These are phyloP conservation scores for Ustilago xerochloae DNA, from an alignment of 1,284 basidiomycete genomes.

Conservation along the genomic window DNA sequence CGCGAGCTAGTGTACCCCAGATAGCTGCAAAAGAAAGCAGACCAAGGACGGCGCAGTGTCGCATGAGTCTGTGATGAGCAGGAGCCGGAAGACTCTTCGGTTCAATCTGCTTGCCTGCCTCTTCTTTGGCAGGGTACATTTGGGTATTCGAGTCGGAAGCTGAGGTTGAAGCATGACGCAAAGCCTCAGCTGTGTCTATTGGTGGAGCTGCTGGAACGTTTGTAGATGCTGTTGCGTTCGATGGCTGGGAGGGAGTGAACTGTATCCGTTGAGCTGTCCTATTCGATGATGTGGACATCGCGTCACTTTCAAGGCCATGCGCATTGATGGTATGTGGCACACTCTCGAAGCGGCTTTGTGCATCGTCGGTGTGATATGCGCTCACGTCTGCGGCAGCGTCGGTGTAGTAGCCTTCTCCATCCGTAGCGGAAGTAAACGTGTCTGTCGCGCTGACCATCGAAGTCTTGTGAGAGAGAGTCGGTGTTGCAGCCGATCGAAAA, in stretches of 20 bases:
- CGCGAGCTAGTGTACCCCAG: conserved; percentile 68
- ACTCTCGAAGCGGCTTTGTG: conserved; percentile 10
- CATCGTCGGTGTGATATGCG: conserved; percentile 13
- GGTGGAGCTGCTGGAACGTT: neutral
- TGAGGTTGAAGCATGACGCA: neutral
- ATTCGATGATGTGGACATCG: conserved; percentile 16
- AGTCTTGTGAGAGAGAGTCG: conserved; percentile 30
- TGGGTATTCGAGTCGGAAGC: conserved; percentile 3
- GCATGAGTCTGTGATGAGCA: conserved; percentile 12
- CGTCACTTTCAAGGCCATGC: neutral
- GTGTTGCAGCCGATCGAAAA: conserved; percentile 11
- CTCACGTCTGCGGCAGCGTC: conserved; percentile 29
- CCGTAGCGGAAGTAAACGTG: conserved; percentile 35
- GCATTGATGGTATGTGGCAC: conserved; percentile 11
- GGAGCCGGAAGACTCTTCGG: neutral
- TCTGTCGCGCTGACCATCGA: conserved; percentile 33
- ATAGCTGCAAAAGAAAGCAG: conserved; percentile 67
- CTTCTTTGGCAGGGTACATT: conserved; percentile 4
- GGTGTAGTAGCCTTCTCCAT: conserved; percentile 36
- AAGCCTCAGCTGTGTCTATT: neutral
- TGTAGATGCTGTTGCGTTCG: neutral
- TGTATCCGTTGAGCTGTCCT: conserved; percentile 4
- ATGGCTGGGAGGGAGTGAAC: neutral
- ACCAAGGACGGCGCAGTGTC: conserved; percentile 55
- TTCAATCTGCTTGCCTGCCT: conserved; percentile 30